Conservation (phyloP, 2,329 filamentous ascomycete genomes). For the Microdochium trichocladiopsis region DNA sequence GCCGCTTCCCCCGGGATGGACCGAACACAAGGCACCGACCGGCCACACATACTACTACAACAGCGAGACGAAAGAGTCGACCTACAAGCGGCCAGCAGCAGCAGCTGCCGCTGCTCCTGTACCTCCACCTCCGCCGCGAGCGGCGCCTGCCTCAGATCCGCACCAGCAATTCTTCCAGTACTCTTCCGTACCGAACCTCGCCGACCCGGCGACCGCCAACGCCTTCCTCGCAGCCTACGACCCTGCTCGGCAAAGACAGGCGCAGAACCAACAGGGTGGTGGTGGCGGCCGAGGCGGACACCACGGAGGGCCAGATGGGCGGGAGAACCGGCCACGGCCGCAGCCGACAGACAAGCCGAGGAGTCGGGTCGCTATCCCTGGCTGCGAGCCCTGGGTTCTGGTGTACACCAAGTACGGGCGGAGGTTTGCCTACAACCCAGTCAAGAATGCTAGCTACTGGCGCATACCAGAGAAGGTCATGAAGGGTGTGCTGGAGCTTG, state of each 20-base stretch:
- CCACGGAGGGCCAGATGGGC: slow-evolving; percentile 43
- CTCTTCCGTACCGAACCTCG: slow-evolving; percentile 33
- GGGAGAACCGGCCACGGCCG: slow-evolving; percentile 54
- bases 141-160: slow-evolving; percentile 12
- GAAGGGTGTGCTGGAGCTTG: slow-evolving; percentile 66
- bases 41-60: slow-evolving; percentile 90
- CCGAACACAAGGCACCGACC: slow-evolving; percentile 84
- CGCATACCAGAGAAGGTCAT: slow-evolving; percentile 84
- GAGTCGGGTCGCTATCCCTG: slow-evolving; percentile 71
- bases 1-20: slow-evolving; percentile 75
- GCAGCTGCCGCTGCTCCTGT: slow-evolving; percentile 10
- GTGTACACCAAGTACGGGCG: slow-evolving; percentile 89
- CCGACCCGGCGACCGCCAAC: slow-evolving; percentile 51
- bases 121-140: slow-evolving; percentile 7
- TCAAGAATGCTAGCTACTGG: slow-evolving; percentile 89
- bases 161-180: slow-evolving; percentile 33
- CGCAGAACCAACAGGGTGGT: slow-evolving; percentile 21
- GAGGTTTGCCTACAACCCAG: slow-evolving; percentile 82
- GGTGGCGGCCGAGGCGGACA: slow-evolving; percentile 33
- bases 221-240: slow-evolving; percentile 52
- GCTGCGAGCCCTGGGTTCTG: slow-evolving; percentile 79
- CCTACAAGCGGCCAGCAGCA: slow-evolving; percentile 68
- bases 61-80: slow-evolving; percentile 73
- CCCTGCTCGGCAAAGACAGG: slow-evolving; percentile 27
- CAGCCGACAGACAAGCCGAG: slow-evolving; percentile 75